These are phyloP conservation scores for Didymella sp. DNA, from an alignment of 2,329 filamentous ascomycete genomes.

Conservation along the genomic window DNA sequence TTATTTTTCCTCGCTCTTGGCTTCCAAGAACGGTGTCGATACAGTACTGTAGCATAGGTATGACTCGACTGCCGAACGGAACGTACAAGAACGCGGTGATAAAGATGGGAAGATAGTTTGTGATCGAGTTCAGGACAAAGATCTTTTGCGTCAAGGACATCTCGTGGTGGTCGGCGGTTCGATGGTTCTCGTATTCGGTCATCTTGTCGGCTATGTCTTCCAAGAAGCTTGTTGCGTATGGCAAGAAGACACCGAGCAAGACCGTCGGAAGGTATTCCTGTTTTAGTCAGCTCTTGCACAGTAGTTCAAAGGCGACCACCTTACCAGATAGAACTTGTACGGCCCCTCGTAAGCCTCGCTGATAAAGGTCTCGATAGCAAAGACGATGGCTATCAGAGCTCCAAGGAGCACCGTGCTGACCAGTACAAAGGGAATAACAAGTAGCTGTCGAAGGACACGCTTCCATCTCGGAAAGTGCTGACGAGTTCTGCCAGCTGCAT, in stretches of 20 bases:
- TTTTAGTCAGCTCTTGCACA: conserved; percentile 22
- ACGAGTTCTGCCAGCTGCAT: conserved; percentile 34
- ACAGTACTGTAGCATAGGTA: conserved; percentile 33
- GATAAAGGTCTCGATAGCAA: conserved; percentile 44
- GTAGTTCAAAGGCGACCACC: too few relatives aligned
- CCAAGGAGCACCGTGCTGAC: conserved; percentile 39
- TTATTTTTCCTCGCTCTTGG: conserved; percentile 18
- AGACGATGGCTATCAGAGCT: conserved; percentile 37
- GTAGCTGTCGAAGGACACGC: conserved; percentile 37
- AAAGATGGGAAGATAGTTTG: conserved; percentile 47
- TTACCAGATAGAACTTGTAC: conserved; percentile 41
- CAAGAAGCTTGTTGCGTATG: conserved; percentile 39
- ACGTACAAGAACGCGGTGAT: conserved; percentile 45
- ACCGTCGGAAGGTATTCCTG: conserved; percentile 46
- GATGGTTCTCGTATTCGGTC: conserved; percentile 47
- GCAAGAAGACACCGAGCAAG: conserved; percentile 39
- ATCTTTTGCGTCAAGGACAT: conserved; percentile 47
- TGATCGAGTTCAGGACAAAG: conserved; percentile 47
- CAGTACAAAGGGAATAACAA: conserved; percentile 42
- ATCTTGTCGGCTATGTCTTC: conserved; percentile 37
- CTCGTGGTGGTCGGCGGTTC: conserved; percentile 41
- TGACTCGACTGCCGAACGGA: conserved; percentile 35
- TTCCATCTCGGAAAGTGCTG: conserved; percentile 44
- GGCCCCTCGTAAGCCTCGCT: conserved; percentile 45
- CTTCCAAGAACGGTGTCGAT: conserved; percentile 26